Evolutionary conservation across 1,284 basidiomycete species (phyloP).

Genomic region (Meira nashicola): DNA sequence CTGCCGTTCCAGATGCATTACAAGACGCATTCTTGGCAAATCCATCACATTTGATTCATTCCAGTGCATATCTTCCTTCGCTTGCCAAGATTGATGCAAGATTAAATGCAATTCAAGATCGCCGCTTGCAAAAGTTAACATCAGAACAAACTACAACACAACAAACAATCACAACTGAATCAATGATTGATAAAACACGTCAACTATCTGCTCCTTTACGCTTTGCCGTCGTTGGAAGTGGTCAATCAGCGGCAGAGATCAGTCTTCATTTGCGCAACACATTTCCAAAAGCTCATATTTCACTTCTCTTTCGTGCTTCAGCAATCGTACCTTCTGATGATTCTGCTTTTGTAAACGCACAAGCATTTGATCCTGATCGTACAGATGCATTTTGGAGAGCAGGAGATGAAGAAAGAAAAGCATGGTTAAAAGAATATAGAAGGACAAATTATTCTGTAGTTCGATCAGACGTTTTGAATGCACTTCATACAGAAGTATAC

Average conservation of each 20-base stretch:
- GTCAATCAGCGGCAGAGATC: conserved; percentile 49
- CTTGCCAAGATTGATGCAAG: conserved; percentile 29
- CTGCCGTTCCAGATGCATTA: conserved; percentile 26
- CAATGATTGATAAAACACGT: background rate
- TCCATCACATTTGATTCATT: conserved; percentile 41
- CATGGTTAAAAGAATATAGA: conserved; percentile 46
- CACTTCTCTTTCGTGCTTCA: conserved; percentile 47
- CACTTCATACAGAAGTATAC: conserved; percentile 44
- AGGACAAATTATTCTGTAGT: conserved; percentile 52
- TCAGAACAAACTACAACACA: background rate
- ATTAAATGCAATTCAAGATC: conserved; percentile 20
- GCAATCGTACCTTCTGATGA: conserved; percentile 50
- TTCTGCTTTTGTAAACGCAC: conserved; percentile 48
- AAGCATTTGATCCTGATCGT: conserved; percentile 49
- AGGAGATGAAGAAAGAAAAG: conserved; percentile 27
- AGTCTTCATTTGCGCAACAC: conserved; percentile 42
- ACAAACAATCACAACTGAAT: background rate
- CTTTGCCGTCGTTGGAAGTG: conserved; percentile 48
- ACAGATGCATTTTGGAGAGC: conserved; percentile 48
- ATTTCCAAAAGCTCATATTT: conserved; percentile 44
- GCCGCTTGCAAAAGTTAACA: conserved; percentile 11
- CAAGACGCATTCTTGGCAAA: too few relatives aligned
- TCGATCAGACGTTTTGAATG: conserved; percentile 38
- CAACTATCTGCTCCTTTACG: conserved; percentile 20
- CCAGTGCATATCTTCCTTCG: conserved; percentile 41